Conservation (phyloP, 768 basidiomycete species). For the Rhizopogon rudus region DNA sequence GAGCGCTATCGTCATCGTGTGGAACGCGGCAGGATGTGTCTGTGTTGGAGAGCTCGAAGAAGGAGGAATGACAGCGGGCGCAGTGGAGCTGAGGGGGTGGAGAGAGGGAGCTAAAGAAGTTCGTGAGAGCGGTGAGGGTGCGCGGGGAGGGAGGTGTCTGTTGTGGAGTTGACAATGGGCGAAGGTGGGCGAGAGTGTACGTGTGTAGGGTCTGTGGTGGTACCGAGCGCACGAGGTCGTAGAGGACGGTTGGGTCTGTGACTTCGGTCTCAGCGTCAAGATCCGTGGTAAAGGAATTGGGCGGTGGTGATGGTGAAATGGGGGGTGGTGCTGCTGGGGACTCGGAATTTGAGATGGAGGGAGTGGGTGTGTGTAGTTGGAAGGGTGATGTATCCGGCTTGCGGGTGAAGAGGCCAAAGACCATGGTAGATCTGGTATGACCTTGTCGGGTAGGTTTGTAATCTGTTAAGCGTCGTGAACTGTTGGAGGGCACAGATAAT, state of each 20-base stretch:
- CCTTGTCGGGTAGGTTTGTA: too few species aligned
- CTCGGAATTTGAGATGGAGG: slow-evolving; percentile 31
- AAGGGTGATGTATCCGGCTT: slow-evolving; percentile 14
- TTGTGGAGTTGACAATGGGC: slow-evolving; percentile 10
- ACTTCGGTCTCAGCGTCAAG: slow-evolving; percentile 20
- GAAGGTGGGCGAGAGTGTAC: slow-evolving; percentile 53
- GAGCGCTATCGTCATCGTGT: slow-evolving; percentile 79
- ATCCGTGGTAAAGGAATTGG: slow-evolving; percentile 31
- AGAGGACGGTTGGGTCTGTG: slow-evolving; percentile 38
- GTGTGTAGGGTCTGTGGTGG: slow-evolving; percentile 64
- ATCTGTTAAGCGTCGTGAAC: neutral
- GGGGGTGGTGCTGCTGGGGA: slow-evolving; percentile 19
- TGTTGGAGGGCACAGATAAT: neutral
- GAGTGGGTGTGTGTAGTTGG: slow-evolving; percentile 34
- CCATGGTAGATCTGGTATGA: slow-evolving; percentile 10
- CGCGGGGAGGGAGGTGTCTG: slow-evolving; percentile 25
- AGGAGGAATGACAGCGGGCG: slow-evolving; percentile 67
- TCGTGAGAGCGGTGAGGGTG: slow-evolving; percentile 41
- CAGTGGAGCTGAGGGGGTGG: slow-evolving; percentile 73
- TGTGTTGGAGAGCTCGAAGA: slow-evolving; percentile 68
- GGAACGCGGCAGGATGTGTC: slow-evolving; percentile 64
- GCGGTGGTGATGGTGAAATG: slow-evolving; percentile 30
- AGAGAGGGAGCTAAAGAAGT: slow-evolving; percentile 57
- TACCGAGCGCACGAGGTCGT: slow-evolving; percentile 50
- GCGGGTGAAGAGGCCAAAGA: slow-evolving; percentile 30